Conservation (phyloP, 129 eudicot species). For the Ambrosia artemisiifolia region DNA sequence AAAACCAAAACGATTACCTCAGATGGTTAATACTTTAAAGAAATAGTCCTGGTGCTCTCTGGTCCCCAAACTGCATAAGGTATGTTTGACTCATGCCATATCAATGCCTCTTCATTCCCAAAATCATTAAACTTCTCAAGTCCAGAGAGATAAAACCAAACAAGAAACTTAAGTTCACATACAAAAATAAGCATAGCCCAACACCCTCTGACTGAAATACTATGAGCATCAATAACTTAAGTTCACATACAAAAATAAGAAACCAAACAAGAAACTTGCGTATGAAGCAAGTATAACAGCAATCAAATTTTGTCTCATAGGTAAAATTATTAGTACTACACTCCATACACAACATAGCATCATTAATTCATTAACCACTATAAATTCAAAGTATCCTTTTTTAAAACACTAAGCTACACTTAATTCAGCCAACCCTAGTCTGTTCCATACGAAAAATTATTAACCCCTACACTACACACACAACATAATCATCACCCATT, state of each 20-base stretch:
- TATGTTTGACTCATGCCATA: slow-evolving; percentile 94
- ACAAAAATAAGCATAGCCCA: not conserved
- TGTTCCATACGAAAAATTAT: not conserved
- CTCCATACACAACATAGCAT: not conserved
- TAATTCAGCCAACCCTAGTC: slow-evolving; percentile 3
- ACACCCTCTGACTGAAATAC: too few relatives aligned
- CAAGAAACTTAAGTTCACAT: not conserved
- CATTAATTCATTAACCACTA: not conserved
- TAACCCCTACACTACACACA: not conserved
- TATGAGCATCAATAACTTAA: too few relatives aligned
- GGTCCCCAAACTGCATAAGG: slow-evolving; percentile 94
- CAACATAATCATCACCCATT: not conserved
- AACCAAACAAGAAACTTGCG: not conserved
- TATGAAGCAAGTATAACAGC: not conserved
- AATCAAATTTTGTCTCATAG: too few relatives aligned
- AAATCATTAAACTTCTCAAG: slow-evolving; percentile 75
- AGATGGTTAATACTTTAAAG: slow-evolving; percentile 73
- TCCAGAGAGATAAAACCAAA: slow-evolving; percentile 92
- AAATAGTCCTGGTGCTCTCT: slow-evolving; percentile 70
- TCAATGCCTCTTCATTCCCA: slow-evolving; percentile 70
- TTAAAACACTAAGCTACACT: not conserved
- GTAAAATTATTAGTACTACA: not conserved
- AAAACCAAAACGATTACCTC: slow-evolving; percentile 45
- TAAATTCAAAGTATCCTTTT: not conserved
- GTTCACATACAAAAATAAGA: not conserved